A percentile compares a stretch with the other conserved stretches of the same genome.
Evolutionary conservation across 176 grass and related monocot genomes (phyloP).

Genomic region (Poa annua): DNA sequence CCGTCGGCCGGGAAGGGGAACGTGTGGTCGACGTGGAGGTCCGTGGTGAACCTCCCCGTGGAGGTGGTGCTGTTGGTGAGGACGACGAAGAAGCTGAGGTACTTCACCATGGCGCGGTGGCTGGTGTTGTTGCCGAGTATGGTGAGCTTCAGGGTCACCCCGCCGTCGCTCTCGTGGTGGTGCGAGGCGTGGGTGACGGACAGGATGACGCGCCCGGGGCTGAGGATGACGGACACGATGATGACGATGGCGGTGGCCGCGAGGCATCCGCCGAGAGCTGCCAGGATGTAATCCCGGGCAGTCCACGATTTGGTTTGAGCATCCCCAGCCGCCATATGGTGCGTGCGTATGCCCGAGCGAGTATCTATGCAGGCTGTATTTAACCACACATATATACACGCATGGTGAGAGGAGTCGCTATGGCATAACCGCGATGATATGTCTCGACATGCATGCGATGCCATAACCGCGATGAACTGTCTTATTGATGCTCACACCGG

Average conservation of each 20-base stretch:
- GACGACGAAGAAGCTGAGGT: neutral
- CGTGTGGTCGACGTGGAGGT: neutral
- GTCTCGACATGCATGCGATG: no score
- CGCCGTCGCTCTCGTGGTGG: no score
- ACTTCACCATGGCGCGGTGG: neutral
- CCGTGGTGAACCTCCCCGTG: neutral
- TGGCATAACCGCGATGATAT: neutral
- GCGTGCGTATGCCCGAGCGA: neutral
- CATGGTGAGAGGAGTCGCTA: neutral
- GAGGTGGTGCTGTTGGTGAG: neutral
- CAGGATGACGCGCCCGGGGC: neutral
- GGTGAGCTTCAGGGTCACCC: neutral
- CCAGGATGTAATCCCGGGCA: neutral
- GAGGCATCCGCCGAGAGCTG: neutral
- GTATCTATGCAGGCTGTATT: neutral
- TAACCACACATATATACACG: neutral
- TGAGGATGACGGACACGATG: conserved; percentile 18
- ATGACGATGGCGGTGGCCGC: neutral
- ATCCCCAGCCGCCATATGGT: neutral
- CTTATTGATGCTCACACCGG: neutral
- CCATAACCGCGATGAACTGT: no score
- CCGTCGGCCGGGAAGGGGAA: neutral
- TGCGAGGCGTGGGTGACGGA: neutral
- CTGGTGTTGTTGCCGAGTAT: conserved; percentile 7
- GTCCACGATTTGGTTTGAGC: neutral